Evolutionary conservation across 352 stramenopile genomes (phyloP), one percentile per base, ranked within the genome.

Genomic region (Pythium periplocum): DNA sequence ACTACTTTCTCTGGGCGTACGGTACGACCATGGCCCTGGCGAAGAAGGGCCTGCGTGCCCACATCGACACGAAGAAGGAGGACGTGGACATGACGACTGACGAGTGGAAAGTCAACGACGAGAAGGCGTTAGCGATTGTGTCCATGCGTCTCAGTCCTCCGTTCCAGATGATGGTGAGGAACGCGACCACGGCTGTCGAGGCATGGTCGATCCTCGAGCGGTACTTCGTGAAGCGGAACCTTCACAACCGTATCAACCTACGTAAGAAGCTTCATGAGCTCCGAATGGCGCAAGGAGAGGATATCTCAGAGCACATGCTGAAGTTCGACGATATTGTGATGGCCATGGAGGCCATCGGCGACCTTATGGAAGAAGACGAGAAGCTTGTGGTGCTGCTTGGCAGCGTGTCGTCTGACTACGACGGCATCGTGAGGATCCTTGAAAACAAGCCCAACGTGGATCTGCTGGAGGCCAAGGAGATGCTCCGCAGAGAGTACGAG

Each of bases 1-100:
- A 34, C 33, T 59, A 53, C 43, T 59, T 53, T 42, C 48, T 46
- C 34, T 59, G 53, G 53, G 44, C 17, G 41, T 59, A 46, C 53
- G 45, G 31, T n/a, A 53, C 45, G 44, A 12, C 12, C 12, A 59
- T 59, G 53, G 36, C 12, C 0, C 26, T 51, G 31, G 53, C 43
- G 5, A 42, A 38, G 35, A 53, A 59, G 43, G 43, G 42, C 2
- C 33, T 53, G 11, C 42, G 40, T 31, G 4, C 10, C 10, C 43
- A 51, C 35, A 45, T 59, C 10, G 34, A 36, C 17, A 26, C 12
- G 17, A 3, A 45, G 32, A 26, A 26, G 17, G 17, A 26, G 17
- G 17, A 26, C 17, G 17, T 26, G 17, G 17, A 26, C 17, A 26
- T 26, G 17, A 26, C 17, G 45, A 45, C 38, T 6, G 36, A 10